Evolutionary conservation across 2,329 filamentous ascomycete species (phyloP).

Genomic region (Cladosporium phlei): DNA sequence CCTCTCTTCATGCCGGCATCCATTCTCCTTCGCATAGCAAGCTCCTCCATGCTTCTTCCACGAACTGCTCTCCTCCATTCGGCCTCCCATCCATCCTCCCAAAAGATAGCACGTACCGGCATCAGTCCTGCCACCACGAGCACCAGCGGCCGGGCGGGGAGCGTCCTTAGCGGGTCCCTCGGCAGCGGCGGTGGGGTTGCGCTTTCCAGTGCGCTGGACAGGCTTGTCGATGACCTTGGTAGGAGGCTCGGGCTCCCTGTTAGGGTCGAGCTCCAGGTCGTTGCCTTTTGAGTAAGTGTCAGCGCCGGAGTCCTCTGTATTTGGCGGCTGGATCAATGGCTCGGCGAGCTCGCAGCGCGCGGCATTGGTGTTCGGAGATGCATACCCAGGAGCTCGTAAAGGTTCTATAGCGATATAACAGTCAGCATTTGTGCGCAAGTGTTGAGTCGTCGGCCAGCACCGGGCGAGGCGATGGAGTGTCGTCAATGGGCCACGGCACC

Average conservation of each 20-base stretch:
- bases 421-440: constrained; percentile 11
- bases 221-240: constrained; percentile 88
- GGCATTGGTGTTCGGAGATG: constrained; percentile 2
- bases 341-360: constrained; percentile 5
- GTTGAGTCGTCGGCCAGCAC: not conserved
- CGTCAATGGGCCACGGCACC: constrained; percentile 18
- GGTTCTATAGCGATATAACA: constrained; percentile 61
- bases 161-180: constrained; percentile 53
- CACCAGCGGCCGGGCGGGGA: constrained; percentile 36
- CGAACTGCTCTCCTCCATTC: not conserved
- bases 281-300: constrained; percentile 49
- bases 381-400: constrained; percentile 96
- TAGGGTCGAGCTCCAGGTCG: constrained; percentile 65
- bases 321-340: constrained; percentile 16
- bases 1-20: not conserved
- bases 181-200: constrained; percentile 74
- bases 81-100: not conserved
- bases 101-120: constrained; percentile 62
- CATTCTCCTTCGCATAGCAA: not conserved
- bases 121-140: constrained; percentile 62
- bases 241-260: constrained; percentile 70
- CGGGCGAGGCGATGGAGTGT: constrained; percentile 2
- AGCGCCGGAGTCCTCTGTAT: constrained; percentile 3
- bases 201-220: constrained; percentile 72
- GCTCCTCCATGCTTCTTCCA: not conserved